These are phyloP conservation scores for Neurospora crassa DNA, from an alignment of 2,329 filamentous ascomycete species.

Conservation along the genomic window DNA sequence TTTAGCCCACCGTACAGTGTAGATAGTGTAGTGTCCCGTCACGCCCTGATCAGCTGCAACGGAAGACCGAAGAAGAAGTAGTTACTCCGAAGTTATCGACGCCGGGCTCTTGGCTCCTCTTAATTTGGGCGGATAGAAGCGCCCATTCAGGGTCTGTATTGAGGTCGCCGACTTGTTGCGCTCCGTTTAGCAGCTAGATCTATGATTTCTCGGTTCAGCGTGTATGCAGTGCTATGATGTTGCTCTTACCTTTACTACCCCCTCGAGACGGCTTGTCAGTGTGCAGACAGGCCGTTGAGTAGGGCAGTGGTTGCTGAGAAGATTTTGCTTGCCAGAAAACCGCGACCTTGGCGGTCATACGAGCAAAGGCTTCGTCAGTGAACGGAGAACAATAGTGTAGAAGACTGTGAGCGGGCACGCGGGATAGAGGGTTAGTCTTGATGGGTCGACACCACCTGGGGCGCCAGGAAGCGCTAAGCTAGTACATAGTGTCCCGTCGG, in stretches of 20 bases:
- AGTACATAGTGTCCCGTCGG: neutral
- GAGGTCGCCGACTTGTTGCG: neutral
- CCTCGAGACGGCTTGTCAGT: neutral
- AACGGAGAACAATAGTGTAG: neutral
- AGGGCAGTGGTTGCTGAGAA: neutral
- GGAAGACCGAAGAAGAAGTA: neutral
- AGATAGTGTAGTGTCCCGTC: neutral
- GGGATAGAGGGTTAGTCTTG: neutral
- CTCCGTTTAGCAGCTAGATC: neutral
- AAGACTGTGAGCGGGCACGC: neutral
- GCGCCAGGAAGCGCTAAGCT: neutral
- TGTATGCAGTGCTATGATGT: neutral
- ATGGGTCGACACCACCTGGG: neutral
- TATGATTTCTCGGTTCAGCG: neutral
- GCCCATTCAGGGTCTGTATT: neutral
- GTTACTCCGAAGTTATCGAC: neutral
- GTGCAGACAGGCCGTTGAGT: neutral
- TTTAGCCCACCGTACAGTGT: neutral
- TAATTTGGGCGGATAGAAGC: neutral
- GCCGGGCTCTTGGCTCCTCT: neutral
- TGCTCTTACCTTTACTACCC: neutral
- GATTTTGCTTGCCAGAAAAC: neutral
- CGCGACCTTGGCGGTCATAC: neutral
- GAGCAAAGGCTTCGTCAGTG: neutral
- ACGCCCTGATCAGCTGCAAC: neutral